Percentiles rank a stretch among this genome's conserved stretches.
Conservation (phyloP, 2,329 filamentous ascomycete genomes). For the Coniochaeta prunicola region DNA sequence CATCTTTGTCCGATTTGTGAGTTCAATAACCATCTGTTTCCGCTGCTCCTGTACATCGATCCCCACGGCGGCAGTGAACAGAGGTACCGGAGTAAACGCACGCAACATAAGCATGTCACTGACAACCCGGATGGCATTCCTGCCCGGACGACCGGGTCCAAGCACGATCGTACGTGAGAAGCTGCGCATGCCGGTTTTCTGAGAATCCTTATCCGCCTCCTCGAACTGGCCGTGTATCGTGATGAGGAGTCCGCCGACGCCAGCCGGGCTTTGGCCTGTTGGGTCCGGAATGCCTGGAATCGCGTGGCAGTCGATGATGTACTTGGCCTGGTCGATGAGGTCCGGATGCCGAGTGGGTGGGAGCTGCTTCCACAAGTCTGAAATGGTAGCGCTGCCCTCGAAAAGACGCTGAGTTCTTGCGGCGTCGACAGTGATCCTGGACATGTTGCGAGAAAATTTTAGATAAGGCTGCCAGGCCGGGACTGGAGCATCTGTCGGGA, state of each 20-base stretch:
- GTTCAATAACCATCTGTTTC: conserved; percentile 65
- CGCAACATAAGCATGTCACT: conserved; percentile 73
- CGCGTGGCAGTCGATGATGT: conserved; percentile 75
- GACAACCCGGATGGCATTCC: conserved; percentile 63
- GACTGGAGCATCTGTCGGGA: conserved; percentile 29
- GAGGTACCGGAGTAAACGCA: conserved; percentile 48
- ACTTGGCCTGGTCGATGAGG: conserved; percentile 62
- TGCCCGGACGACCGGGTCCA: conserved; percentile 62
- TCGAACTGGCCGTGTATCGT: conserved; percentile 80
- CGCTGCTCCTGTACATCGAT: conserved; percentile 36
- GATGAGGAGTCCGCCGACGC: conserved; percentile 72
- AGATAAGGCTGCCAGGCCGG: conserved; percentile 69
- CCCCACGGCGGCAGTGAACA: conserved; percentile 10
- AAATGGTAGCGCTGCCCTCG: conserved; percentile 57
- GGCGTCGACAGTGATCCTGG: conserved; percentile 30
- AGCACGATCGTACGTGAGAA: conserved; percentile 79
- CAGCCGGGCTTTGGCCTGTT: conserved; percentile 51
- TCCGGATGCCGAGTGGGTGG: conserved; percentile 70
- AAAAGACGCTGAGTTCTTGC: conserved; percentile 60
- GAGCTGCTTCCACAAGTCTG: conserved; percentile 60
- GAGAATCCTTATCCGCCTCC: conserved; percentile 54
- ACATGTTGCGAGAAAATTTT: conserved; percentile 63
- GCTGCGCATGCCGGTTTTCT: conserved; percentile 58
- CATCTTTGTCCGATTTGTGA: conserved; percentile 75
- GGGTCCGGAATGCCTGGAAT: conserved; percentile 66